Base-by-base conservation (phyloP, 1,284 basidiomycete genomes). In the Rhodofomes roseus region DNA sequence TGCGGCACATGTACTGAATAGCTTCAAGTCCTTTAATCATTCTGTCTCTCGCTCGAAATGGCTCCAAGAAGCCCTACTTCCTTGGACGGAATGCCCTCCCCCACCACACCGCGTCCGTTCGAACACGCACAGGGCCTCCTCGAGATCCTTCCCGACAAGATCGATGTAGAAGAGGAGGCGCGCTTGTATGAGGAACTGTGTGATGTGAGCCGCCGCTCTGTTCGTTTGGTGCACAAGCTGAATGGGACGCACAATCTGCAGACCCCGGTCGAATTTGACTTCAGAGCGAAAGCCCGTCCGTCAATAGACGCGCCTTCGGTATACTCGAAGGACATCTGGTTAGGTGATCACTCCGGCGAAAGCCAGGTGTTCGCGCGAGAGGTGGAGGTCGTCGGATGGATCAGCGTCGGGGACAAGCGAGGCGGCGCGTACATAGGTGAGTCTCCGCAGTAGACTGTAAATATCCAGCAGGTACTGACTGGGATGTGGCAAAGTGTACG, bases 331-430 rank as follows among this genome's bases (percentile, higher is more conserved):
- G 78, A 80, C 57, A 80, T 90, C 31, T 89, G 84, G 80, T 75
- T 89, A 8, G 82, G 78, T 0, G 86, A 89, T 61, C 82, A 82
- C 59, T 77, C 75, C 0, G 83, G 83, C 0, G 76, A 80, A 61
- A 81, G 80, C 54, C 65, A 66, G 0, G 74, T 77, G 1, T 90
- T 90, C 65, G 81, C 88, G 2, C 77, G 83, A 46, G 81, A 83
- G 63, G 86, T 89, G 2, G 75, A 77, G 51, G 86, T 90, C 36
- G 75, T 75, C 18, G 87, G 87, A 0, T 90, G 87, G 87, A 85
- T 83, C 18, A 83, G 78, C 61, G 87, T 90, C 9, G 86, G 86
- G 0, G 86, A 87, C 63, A 77, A 77, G 54, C 75, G 76, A 0
- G 81, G 82, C 20, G 85, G 85, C 0, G 85, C 82, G 1, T 87